Evolutionary conservation across 2,329 filamentous ascomycete genomes (phyloP), one percentile per base, ranked within the genome.

Genomic region (Trichoderma endophyticum): DNA sequence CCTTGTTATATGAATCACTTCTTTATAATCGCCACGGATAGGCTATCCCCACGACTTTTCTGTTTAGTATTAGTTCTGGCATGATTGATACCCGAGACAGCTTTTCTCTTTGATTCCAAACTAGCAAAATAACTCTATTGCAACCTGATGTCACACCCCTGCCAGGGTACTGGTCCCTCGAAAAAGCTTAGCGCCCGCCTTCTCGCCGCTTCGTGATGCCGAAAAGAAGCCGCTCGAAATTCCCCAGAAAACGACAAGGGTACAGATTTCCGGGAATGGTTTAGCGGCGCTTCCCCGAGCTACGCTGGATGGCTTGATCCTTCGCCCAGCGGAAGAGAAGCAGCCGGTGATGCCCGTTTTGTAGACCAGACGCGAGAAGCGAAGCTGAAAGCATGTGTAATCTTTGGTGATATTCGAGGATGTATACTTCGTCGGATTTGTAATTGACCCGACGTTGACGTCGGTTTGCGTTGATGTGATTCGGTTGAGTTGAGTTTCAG

Each of bases 101-200:
- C 21, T 36, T 6, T 9, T 4, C n/a, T 21, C n/a, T 28, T 39
- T n/a, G 32, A 39, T 56, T 67, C 28, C 54, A 43, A 36, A 18
- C 34, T 24, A 28, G 28, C 28, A 61, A n/a, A 26, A 32, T 34
- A 61, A 26, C 39, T 34, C 9, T 36, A 51, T 48, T 51, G 28
- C 21, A 69, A 51, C 56, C 14, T 30, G 36, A 48, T 18, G 14
- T 60, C 34, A 39, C 59, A 51, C 36, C 36, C 24, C 21, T 9
- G 15, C 56, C 56, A 57, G 69, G 69, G 61, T 71, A 65, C 69
- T 65, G 48, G n/a, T 56, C 61, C 24, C 69, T 39, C 18, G n/a
- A 71, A 48, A 21, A 24, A 64, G 60, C 28, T 39, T 71, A 71
- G 69, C 36, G 60, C 48, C 21, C n/a, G 28, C 36, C 26, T 15